Evolutionary conservation across 495 filamentous ascomycete species (phyloP), one percentile per base, ranked within the genome.

Genomic region (Daldinia loculata): DNA sequence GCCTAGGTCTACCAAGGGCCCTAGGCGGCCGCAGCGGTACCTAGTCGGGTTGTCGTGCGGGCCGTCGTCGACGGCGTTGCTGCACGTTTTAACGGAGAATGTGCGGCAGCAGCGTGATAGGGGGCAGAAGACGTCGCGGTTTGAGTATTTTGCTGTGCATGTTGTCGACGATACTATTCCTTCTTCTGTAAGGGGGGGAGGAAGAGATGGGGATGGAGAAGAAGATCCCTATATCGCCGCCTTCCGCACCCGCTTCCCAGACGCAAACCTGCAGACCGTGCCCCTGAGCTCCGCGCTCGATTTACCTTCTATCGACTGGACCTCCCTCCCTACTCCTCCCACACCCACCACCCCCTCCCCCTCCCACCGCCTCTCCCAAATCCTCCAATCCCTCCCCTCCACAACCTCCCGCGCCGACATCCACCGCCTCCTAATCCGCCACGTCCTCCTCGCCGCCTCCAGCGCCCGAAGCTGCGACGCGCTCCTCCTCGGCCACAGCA

Each of bases 11-110:
- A 55, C 74, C 69, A 72, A 77, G 69, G 79, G 66, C 53, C 70
- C 74, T 61, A 57, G 78, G 48, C 55, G 78, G 34, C 80, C 84
- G 59, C 81, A 82, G 55, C 86, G 83, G 56, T 83, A 97, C 27
- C 83, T 97, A 2, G 79, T 98, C 14, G 92, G 93, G 1, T 72
- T 97, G 4, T 97, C 94, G 1, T 89, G 93, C 67, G 95, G 96
- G 0, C 83, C 92, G 3, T 95, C 91, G 8, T 98, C 95, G 0
- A 84, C 89, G n/a, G 84, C 87, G 7, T 81, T 99, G 24, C 79
- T 98, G 30, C 86, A 94, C 74, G 83, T 98, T 17, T 81, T 98
- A 17, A 85, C 91, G 72, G 74, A 84, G 41, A 92, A 93, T 73
- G 78, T 93, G 38, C 80, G 87, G 66, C 81, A 77, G 32, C 89